Evolutionary conservation across 164 flowering plant species (phyloP).

Genomic region (Houttuynia cordata): DNA sequence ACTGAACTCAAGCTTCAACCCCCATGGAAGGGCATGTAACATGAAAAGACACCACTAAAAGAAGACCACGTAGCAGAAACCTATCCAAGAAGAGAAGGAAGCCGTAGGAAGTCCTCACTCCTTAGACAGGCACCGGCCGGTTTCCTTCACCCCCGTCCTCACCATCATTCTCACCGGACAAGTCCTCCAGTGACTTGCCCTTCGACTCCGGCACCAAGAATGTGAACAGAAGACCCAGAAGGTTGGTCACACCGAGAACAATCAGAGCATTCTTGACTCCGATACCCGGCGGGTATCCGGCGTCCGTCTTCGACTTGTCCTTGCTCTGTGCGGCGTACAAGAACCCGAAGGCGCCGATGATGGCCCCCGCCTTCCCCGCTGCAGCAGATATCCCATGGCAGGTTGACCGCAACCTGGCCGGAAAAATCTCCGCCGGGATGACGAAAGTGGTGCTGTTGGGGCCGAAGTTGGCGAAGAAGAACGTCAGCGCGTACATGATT

Average conservation of each 20-base stretch:
- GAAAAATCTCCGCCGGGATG: constrained; percentile 8
- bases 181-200: constrained; percentile 10
- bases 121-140: neutral
- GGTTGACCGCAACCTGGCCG: constrained; percentile 11
- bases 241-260: constrained; percentile 2
- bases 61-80: too few species aligned
- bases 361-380: constrained; percentile 7
- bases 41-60: too few species aligned
- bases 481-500: constrained; percentile 6
- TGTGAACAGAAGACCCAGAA: neutral
- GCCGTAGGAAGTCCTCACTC: neutral
- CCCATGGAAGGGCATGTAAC: too few species aligned
- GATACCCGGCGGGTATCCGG: constrained; percentile 7
- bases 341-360: constrained; percentile 8
- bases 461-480: constrained; percentile 12
- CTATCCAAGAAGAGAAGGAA: too few species aligned
- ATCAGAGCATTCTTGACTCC: constrained; percentile 8
- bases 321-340: constrained; percentile 8
- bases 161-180: constrained; percentile 2
- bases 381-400: constrained; percentile 16
- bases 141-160: neutral
- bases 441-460: constrained; percentile 10
- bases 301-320: constrained; percentile 1
- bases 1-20: too few species aligned
- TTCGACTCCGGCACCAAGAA: constrained; percentile 12